Evolutionary conservation across 495 filamentous ascomycete species (phyloP).

Genomic region (Xylaria sp.): DNA sequence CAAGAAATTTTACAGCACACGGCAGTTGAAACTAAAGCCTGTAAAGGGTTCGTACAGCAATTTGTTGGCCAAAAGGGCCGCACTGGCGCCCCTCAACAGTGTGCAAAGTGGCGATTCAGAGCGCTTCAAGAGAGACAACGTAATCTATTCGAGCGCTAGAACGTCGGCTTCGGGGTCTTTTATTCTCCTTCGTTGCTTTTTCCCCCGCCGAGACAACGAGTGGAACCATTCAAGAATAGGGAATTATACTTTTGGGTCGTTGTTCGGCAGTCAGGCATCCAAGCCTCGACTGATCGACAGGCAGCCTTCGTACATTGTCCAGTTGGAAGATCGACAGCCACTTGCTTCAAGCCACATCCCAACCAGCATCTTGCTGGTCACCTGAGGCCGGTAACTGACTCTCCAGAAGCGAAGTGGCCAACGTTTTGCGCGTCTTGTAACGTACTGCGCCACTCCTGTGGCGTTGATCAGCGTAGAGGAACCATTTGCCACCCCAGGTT

Average conservation of each 20-base stretch:
- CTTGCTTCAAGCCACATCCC: conserved; percentile 4
- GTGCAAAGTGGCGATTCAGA: neutral
- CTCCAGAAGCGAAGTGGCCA: conserved; percentile 2
- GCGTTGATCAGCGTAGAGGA: neutral
- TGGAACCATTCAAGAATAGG: neutral
- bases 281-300: neutral
- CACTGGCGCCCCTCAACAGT: neutral
- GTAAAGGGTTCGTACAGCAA: neutral
- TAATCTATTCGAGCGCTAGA: neutral
- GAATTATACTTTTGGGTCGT: neutral
- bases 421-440: neutral
- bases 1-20: neutral
- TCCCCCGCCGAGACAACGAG: neutral
- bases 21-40: neutral
- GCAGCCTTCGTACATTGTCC: neutral
- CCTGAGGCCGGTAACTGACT: no score
- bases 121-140: neutral
- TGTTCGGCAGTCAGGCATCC: neutral
- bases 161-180: neutral
- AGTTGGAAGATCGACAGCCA: neutral
- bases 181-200: neutral
- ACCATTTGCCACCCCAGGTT: neutral
- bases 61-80: conserved; percentile 1
- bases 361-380: neutral
- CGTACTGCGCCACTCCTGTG: conserved; percentile 4